Conservation (phyloP, 2,329 filamentous ascomycete species). For the Phialophora expanda region DNA sequence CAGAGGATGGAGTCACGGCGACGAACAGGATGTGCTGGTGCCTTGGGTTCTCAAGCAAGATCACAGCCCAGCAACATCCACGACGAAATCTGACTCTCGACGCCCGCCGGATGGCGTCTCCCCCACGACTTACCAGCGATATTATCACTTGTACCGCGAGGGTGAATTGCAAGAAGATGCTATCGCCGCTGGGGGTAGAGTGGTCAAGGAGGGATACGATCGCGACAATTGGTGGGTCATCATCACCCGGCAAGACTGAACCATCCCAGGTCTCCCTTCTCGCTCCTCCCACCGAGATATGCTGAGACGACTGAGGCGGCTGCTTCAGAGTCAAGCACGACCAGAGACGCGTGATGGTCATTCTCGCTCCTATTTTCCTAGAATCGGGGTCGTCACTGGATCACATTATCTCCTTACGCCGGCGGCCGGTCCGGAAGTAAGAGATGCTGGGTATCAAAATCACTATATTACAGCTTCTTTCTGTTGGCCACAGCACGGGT, state of each 20-base stretch:
- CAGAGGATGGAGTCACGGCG: slow-evolving; percentile 83
- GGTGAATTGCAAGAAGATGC: slow-evolving; percentile 87
- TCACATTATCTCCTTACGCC: slow-evolving; percentile 21
- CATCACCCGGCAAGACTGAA: slow-evolving; percentile 26
- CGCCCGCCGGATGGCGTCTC: background rate
- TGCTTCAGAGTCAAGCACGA: background rate
- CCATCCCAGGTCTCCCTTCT: background rate
- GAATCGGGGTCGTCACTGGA: slow-evolving; percentile 1
- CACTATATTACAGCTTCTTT: slow-evolving; percentile 43
- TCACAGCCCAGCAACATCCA: slow-evolving; percentile 26
- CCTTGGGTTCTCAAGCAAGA: slow-evolving; percentile 77
- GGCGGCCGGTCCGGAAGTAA: slow-evolving; percentile 6
- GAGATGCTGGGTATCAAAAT: slow-evolving; percentile 26
- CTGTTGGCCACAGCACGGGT: slow-evolving; percentile 49
- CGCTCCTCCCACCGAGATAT: background rate
- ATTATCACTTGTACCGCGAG: slow-evolving; percentile 89
- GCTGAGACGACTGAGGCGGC: background rate
- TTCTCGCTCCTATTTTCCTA: background rate
- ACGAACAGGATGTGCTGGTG: slow-evolving; percentile 89
- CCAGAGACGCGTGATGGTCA: background rate
- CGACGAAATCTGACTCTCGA: background rate
- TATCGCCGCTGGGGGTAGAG: slow-evolving; percentile 70
- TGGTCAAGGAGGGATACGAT: slow-evolving; percentile 86
- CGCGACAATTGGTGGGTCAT: slow-evolving; percentile 95
- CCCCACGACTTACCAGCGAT: slow-evolving; percentile 74